Base-by-base conservation (phyloP, 208 protist species). In the Trichomonas vaginalis region DNA sequence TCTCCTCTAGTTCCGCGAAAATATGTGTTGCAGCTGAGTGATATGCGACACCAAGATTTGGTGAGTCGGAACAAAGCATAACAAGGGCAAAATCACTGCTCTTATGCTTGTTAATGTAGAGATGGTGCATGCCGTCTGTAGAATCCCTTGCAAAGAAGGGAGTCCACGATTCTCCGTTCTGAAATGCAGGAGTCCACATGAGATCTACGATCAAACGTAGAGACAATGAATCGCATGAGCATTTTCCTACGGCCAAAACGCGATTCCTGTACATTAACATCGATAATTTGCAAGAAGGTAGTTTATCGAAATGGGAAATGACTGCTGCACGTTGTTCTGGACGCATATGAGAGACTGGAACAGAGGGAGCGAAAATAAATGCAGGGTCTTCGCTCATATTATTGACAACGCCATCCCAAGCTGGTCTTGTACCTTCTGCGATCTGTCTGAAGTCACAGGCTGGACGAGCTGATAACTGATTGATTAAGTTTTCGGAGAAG, bases 381-480 rank as follows among this genome's bases (percentile, higher is more conserved):
- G 86, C 86, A 39, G 86, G 86, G 39, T 92, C 86, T 92, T 92
- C 45, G 37, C 86, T 51, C 86, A 92, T 92, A 39, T 92, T 92
- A 51, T 92, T 92, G 15, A 92, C 86, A 92, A 92, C 86, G 35
- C 86, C 86, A 51, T 92, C 86, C 86, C 86, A 92, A 0, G 86
- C 86, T 39, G 86, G 45, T 14, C 86, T 46, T 8, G 86, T 92
- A 8, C 86, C 86, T 92, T 92, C 86, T 56, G 86, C 86, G 15
- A 51, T 51, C 46, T 92, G 86, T 39, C 86, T 0, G 32, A 92
- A 92, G 27, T 92, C 86, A 32, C 86, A 92, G 0, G 86, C 42
- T 3, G 40, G 86, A 23, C 45, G 42, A 10, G 17, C 27, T 15
- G 86, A 48, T 39, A 92, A 15, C 56, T 92, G 40, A 51, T 51